Evolutionary conservation across 768 basidiomycete genomes (phyloP), one percentile per base, ranked within the genome.

Genomic region (Boletus pseudo-olivaceus): DNA sequence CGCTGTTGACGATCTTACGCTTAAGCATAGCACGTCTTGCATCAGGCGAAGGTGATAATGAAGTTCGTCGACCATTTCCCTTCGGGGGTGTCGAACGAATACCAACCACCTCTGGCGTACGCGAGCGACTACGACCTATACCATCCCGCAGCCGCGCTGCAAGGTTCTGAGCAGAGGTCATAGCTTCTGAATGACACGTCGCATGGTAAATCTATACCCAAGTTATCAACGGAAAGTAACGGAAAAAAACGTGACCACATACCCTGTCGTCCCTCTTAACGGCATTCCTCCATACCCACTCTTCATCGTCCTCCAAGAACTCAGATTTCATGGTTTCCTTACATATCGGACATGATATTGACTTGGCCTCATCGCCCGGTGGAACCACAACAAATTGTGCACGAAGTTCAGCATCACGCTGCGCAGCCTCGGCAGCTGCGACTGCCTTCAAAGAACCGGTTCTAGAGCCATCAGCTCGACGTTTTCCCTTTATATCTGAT

Each of bases 241-340:
- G 5, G 26, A 34, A 20, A 49, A 29, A 55, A 47, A 39, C 26
- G n/a, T 30, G 17, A 47, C 20, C 47, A 73, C 85, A 51, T 68
- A 93, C 93, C 76, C 82, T 82, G 53, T 88, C 89, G 59, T 96
- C 91, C 56, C 87, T 85, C 70, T 78, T 82, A 19, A 92, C 78
- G 0, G 95, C 93, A 66, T 99, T 96, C 67, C 81, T 83, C 93
- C 93, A 99, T 12, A 97, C 88, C 95, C 95, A 98, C 56, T 97
- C 96, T 74, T 98, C 96, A 56, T 95, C 93, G 45, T 97, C 95
- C 67, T 98, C 93, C 53, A 86, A 72, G 68, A 90, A 98, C 75
- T 97, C 96, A 60, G 86, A 83, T 76, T 92, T 90, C 70, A 98
- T 79, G 52, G 70, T 72, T 72, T 99, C 96, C 77, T 96, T 97